These are phyloP conservation scores for Rhizophagus clarus DNA, from an alignment of 192 early-diverging fungal species.

Conservation along the genomic window DNA sequence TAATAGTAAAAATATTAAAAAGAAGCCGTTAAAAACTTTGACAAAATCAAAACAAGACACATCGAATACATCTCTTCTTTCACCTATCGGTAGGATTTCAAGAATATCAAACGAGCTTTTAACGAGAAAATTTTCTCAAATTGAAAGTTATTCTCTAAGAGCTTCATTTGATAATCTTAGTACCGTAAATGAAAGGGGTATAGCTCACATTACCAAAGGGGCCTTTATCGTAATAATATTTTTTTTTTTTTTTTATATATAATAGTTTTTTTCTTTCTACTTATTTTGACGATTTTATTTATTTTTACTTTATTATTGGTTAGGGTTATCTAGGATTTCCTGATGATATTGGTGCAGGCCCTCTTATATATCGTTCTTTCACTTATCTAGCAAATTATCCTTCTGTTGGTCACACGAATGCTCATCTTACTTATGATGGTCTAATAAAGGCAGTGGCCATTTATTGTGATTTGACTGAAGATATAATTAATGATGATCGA, in stretches of 20 bases:
- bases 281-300: not conserved
- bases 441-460: slow-evolving; percentile 7
- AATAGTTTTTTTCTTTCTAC: not conserved
- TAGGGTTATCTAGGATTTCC: slow-evolving; percentile 7
- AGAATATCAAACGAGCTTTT: not conserved
- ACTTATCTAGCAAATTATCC: slow-evolving; percentile 19
- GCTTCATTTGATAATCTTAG: slow-evolving; percentile 7
- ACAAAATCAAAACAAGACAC: not conserved
- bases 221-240: slow-evolving; percentile 10
- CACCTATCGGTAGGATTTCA: not conserved
- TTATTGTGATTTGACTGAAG: slow-evolving; percentile 12
- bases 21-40: not conserved
- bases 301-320: not conserved
- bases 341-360: slow-evolving; percentile 1
- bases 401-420: not conserved
- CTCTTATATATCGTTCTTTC: slow-evolving; percentile 21
- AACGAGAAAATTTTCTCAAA: slow-evolving; percentile 1
- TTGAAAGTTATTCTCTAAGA: slow-evolving; percentile 20
- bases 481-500: slow-evolving; percentile 13
- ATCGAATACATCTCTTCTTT: not conserved
- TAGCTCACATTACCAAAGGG: slow-evolving; percentile 10
- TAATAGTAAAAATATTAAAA: not conserved
- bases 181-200: not conserved
- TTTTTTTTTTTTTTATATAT: no score
- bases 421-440: slow-evolving; percentile 10